These are phyloP conservation scores for Pseudonitzschia delicatissima DNA, from an alignment of 108 stramenopile genomes.

Conservation along the genomic window DNA sequence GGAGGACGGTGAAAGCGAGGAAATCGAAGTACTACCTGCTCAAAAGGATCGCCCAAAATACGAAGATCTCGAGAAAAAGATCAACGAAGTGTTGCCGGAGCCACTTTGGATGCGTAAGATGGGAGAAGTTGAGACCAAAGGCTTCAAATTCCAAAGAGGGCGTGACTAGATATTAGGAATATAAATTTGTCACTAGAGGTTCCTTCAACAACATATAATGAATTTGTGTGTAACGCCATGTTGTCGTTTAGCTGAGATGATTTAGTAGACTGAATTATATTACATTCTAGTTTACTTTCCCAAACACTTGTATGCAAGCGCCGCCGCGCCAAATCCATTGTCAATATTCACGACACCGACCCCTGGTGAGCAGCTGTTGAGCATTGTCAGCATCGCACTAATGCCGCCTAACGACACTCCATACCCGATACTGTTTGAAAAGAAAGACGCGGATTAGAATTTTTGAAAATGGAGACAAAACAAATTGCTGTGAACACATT, in stretches of 20 bases:
- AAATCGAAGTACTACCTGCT: conserved; percentile 41
- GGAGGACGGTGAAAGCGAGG: conserved; percentile 30
- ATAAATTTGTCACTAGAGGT: too few relatives aligned
- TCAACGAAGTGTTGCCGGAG: conserved; percentile 61
- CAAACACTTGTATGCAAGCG: conserved; percentile 85
- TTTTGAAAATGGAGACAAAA: not conserved
- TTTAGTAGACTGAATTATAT: too few relatives aligned
- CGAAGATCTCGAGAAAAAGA: conserved; percentile 51
- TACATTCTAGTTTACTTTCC: too few relatives aligned
- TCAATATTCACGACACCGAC: conserved; percentile 96
- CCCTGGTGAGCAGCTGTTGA: conserved; percentile 95
- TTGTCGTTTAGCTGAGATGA: too few relatives aligned
- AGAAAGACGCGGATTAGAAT: not conserved
- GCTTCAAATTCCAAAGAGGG: conserved; percentile 60
- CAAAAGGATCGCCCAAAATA: conserved; percentile 38
- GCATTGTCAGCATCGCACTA: conserved; percentile 92
- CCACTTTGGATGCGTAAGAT: conserved; percentile 76
- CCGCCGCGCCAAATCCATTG: conserved; percentile 96
- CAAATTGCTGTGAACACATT: conserved; percentile 4
- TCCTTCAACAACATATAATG: too few relatives aligned
- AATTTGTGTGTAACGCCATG: too few relatives aligned
- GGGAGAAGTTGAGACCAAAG: conserved; percentile 52
- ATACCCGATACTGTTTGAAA: conserved; percentile 68
- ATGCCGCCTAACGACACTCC: conserved; percentile 90
- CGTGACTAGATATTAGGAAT: not conserved